Conservation (phyloP, 352 stramenopile species). For the Phytophthora hibernalis region DNA sequence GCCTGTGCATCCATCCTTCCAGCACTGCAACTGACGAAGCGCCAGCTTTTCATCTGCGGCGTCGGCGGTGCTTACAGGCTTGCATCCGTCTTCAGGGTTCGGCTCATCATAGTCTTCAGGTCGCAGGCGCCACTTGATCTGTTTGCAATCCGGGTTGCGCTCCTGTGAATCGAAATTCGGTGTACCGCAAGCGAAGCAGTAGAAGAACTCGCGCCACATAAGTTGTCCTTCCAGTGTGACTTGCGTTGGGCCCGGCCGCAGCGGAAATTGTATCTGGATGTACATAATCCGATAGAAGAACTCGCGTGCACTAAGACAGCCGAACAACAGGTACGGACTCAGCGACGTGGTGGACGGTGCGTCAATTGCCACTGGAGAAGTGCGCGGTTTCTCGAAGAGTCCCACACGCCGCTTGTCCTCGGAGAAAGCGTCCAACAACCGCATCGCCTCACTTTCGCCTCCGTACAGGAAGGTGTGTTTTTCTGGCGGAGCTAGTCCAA, state of each 20-base stretch:
- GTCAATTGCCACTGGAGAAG: constrained; percentile 82
- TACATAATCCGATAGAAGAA: constrained; percentile 87
- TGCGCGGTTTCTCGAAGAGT: constrained; percentile 97
- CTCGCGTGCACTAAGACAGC: constrained; percentile 87
- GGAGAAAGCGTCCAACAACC: constrained; percentile 65
- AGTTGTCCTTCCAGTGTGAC: constrained; percentile 94
- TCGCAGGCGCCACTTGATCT: constrained; percentile 72
- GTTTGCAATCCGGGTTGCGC: constrained; percentile 89
- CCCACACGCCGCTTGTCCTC: constrained; percentile 74
- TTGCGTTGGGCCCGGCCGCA: constrained; percentile 77
- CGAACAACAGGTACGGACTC: constrained; percentile 92
- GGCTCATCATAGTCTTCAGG: constrained; percentile 40
- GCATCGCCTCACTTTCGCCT: constrained; percentile 62
- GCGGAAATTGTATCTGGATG: constrained; percentile 91
- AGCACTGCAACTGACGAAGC: constrained; percentile 74
- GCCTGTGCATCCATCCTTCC: constrained; percentile 94
- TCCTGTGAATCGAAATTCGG: constrained; percentile 91
- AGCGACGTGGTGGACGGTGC: constrained; percentile 94
- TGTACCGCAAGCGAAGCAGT: constrained; percentile 70
- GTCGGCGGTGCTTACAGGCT: background rate
- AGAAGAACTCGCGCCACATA: constrained; percentile 97
- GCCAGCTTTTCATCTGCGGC: constrained; percentile 54
- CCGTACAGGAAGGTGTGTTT: constrained; percentile 60
- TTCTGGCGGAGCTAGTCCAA: constrained; percentile 43
- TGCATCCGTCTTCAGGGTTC: constrained; percentile 14